Evolutionary conservation across 306 rosid species (phyloP).

Genomic region (Pterocarpus santalinus): DNA sequence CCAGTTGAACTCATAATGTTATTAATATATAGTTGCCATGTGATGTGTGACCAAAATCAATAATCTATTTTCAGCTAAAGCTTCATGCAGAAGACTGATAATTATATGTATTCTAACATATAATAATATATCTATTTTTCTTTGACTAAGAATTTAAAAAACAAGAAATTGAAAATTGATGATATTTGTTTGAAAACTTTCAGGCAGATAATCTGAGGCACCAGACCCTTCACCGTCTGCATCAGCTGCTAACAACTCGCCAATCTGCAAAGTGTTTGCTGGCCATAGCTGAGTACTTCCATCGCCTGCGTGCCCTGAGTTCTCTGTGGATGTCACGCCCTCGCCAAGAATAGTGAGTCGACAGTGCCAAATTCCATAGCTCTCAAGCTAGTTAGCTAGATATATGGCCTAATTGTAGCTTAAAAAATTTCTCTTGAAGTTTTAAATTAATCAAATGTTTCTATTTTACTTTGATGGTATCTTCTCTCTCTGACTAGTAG

Average conservation of each 20-base stretch:
- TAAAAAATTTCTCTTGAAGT: conserved; percentile 19
- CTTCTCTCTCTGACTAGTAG: background rate
- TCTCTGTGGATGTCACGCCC: conserved; percentile 90
- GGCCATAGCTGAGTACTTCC: conserved; percentile 86
- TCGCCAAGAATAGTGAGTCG: conserved; percentile 64
- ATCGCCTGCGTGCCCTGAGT: conserved; percentile 93
- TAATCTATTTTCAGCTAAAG: background rate
- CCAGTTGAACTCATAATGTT: background rate
- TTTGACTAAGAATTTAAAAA: background rate
- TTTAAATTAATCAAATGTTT: conserved; percentile 26
- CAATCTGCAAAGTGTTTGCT: conserved; percentile 90
- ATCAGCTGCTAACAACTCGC: conserved; percentile 75
- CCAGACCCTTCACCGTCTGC: conserved; percentile 76
- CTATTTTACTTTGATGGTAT: conserved; percentile 14
- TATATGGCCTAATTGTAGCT: conserved; percentile 35
- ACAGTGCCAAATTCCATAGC: background rate
- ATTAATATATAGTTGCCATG: conserved; percentile 4
- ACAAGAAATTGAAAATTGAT: background rate
- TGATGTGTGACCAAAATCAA: background rate
- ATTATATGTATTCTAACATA: background rate
- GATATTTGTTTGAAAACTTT: conserved; percentile 26
- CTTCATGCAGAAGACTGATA: background rate
- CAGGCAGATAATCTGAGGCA: conserved; percentile 95
- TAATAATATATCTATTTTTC: background rate
- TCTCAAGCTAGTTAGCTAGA: conserved; percentile 23